A percentile compares a stretch with the other conserved stretches of the same genome.
Evolutionary conservation across 192 early-diverging fungal species (phyloP).

Genomic region (Ramicandelaber brevisporus): DNA sequence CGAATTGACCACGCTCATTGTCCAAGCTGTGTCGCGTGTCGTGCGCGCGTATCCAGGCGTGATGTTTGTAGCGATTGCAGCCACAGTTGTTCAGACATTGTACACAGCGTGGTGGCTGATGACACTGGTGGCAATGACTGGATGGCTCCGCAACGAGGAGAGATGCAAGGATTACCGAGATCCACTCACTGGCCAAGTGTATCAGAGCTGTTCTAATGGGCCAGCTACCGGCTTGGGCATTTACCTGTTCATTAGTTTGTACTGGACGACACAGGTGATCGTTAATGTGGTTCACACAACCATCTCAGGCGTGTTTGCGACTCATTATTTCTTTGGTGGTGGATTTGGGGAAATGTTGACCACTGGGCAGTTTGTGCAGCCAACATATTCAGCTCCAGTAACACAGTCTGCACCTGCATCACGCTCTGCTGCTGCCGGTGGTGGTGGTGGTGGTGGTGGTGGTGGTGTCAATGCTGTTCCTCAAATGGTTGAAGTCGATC

Average conservation of each 20-base stretch:
- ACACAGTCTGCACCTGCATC: too few species aligned
- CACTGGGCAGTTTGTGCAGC: too few species aligned
- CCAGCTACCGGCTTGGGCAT: conserved; percentile 2
- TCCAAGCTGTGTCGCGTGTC: conserved; percentile 40
- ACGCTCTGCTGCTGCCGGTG: too few species aligned
- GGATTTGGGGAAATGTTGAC: too few species aligned
- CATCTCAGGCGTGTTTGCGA: conserved; percentile 34
- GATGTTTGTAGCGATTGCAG: conserved; percentile 32
- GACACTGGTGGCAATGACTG: conserved; percentile 26
- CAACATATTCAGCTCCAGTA: too few species aligned
- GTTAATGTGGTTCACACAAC: conserved; percentile 30
- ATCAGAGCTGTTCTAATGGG: neutral
- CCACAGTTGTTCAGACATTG: conserved; percentile 26
- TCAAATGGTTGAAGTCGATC: too few species aligned
- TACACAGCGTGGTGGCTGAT: conserved; percentile 29
- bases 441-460: too few species aligned
- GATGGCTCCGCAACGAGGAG: conserved; percentile 12
- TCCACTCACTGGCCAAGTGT: neutral
- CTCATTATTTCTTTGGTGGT: conserved; percentile 33
- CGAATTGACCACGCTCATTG: conserved; percentile 11
- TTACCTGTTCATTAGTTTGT: conserved; percentile 14
- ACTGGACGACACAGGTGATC: conserved; percentile 27
- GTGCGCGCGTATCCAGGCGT: conserved; percentile 39
- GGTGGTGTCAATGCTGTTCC: too few species aligned
- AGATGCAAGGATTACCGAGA: conserved; percentile 2